Evolutionary conservation across 73 alveolate species (phyloP).

Genomic region (Paramecium pentaurelia): DNA sequence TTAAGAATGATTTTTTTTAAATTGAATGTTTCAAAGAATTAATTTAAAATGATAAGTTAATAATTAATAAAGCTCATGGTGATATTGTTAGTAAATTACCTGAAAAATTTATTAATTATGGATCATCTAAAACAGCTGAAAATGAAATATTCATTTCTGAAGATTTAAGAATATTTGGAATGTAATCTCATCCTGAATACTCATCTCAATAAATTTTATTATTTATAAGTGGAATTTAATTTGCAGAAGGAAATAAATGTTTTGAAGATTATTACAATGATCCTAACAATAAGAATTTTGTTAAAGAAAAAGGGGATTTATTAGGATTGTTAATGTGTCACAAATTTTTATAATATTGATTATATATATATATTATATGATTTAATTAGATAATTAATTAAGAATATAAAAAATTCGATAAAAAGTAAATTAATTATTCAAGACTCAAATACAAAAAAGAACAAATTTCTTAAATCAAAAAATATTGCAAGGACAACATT

Average conservation of each 20-base stretch:
- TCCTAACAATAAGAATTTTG: neutral
- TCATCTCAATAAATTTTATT: neutral
- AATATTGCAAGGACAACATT: neutral
- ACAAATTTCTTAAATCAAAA: neutral
- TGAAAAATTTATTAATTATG: neutral
- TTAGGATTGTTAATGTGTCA: neutral
- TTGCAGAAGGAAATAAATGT: neutral
- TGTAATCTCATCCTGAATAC: conserved; percentile 36
- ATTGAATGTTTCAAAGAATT: neutral
- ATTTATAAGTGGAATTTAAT: neutral
- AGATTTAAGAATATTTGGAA: conserved; percentile 29
- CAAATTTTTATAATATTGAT: neutral
- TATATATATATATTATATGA: neutral
- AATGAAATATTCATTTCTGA: neutral
- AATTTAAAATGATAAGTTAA: neutral
- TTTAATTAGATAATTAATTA: neutral
- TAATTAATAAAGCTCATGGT: conserved; percentile 17
- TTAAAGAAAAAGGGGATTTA: neutral
- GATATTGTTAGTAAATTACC: neutral
- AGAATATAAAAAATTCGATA: neutral
- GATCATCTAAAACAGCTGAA: conserved; percentile 12
- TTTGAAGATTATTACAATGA: neutral
- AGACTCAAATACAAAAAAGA: neutral
- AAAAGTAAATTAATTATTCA: neutral
- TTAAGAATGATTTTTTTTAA: neutral